A percentile compares a stretch with the other conserved stretches of the same genome.
Conservation (phyloP, 2,329 filamentous ascomycete species). For the Phyllosticta citrichinensis region DNA sequence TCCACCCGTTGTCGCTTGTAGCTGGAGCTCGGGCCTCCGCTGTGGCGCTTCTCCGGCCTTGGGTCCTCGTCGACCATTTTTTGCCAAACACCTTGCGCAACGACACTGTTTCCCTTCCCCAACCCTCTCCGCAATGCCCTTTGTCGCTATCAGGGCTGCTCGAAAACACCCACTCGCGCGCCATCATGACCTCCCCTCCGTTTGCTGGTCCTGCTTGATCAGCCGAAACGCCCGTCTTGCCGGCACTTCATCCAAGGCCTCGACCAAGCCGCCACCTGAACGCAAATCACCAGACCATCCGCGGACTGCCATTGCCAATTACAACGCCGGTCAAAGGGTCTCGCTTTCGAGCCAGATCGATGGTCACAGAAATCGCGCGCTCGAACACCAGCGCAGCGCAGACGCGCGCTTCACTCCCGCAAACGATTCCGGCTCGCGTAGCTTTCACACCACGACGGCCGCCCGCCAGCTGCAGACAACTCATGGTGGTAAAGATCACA, state of each 20-base stretch:
- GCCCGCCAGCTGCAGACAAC: neutral
- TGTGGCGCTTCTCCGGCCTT: neutral
- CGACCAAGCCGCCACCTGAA: neutral
- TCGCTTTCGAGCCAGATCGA: neutral
- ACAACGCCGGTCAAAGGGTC: neutral
- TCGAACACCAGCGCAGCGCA: neutral
- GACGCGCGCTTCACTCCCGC: neutral
- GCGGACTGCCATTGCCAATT: neutral
- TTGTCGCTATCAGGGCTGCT: neutral
- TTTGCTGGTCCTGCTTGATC: slow-evolving; percentile 7
- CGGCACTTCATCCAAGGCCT: neutral
- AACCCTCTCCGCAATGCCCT: neutral
- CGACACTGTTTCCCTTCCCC: neutral
- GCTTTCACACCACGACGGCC: neutral
- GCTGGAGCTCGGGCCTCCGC: neutral
- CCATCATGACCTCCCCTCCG: neutral
- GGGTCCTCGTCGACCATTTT: slow-evolving; percentile 1
- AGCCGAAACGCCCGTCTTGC: neutral
- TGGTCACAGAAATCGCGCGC: neutral
- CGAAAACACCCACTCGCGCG: neutral
- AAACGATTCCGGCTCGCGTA: neutral
- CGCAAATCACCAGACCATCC: neutral
- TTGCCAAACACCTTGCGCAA: neutral
- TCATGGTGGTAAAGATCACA: neutral
- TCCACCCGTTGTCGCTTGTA: neutral